Evolutionary conservation across 2,329 filamentous ascomycete species (phyloP).

Genomic region (Fonsecaea nubica): DNA sequence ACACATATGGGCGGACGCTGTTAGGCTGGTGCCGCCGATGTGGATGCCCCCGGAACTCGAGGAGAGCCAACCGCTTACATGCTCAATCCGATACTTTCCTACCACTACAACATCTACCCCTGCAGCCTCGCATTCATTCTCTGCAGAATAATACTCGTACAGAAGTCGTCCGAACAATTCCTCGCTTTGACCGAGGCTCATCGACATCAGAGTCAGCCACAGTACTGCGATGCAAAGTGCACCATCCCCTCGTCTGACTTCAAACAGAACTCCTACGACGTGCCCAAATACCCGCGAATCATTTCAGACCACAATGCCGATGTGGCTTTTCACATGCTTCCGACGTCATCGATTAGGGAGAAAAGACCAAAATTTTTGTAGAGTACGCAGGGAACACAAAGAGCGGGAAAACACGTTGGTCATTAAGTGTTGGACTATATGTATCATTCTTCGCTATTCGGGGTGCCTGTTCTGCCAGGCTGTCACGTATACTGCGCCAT

Average conservation of each 20-base stretch:
- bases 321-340: conserved; percentile 27
- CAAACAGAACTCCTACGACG: neutral
- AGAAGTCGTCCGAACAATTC: neutral
- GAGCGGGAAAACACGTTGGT: neutral
- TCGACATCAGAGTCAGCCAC: no score
- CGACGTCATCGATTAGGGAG: conserved; percentile 25
- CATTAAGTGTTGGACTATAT: neutral
- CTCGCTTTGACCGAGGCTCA: neutral
- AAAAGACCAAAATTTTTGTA: neutral
- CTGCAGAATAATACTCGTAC: neutral
- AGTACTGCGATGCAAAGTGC: neutral
- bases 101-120: neutral
- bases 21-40: conserved; percentile 16
- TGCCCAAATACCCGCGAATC: neutral
- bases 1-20: neutral
- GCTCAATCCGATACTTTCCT: neutral
- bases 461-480: neutral
- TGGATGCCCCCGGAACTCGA: conserved; percentile 8
- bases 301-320: neutral
- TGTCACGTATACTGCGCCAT: neutral
- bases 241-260: no score
- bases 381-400: neutral
- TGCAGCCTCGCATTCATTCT: neutral
- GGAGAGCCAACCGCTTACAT: conserved; percentile 2
- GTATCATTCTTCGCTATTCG: neutral